Conservation (phyloP, 140 eudicot species). For the Artemisia princeps region DNA sequence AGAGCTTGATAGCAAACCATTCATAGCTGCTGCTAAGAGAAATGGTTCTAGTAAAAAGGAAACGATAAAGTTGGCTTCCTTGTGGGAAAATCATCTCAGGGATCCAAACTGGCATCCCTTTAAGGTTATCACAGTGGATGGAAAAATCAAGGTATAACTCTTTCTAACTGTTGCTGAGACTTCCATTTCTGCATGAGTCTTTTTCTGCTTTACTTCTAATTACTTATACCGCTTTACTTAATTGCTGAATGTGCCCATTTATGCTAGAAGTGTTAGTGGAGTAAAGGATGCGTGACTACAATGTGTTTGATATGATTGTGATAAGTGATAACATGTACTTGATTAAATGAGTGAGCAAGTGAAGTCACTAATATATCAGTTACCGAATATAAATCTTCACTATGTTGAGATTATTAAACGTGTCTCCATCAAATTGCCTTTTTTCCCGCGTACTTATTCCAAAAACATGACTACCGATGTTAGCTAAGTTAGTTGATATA, state of each 20-base stretch:
- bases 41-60: slow-evolving; percentile 21
- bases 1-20: slow-evolving; percentile 48
- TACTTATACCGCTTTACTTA: too few relatives aligned
- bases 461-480: neutral
- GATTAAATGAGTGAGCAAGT: too few relatives aligned
- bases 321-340: too few relatives aligned
- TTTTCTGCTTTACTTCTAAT: too few relatives aligned
- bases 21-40: slow-evolving; percentile 35
- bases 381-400: neutral
- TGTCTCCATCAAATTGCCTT: neutral
- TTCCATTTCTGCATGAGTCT: too few relatives aligned
- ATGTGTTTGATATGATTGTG: too few relatives aligned
- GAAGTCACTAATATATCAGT: neutral
- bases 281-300: too few relatives aligned
- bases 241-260: too few relatives aligned
- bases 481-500: neutral
- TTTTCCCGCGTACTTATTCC: neutral
- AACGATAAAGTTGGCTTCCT: slow-evolving; percentile 35
- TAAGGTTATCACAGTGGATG: slow-evolving; percentile 39
- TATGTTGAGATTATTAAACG: neutral
- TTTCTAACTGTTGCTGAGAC: too few relatives aligned
- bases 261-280: too few relatives aligned
- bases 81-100: slow-evolving; percentile 47
- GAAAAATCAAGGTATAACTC: slow-evolving; percentile 34
- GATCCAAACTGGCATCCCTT: slow-evolving; percentile 92